A percentile compares a stretch with the other conserved stretches of the same genome.
Conservation (phyloP, 2,329 filamentous ascomycete genomes). For the Myriangium duriaei region DNA sequence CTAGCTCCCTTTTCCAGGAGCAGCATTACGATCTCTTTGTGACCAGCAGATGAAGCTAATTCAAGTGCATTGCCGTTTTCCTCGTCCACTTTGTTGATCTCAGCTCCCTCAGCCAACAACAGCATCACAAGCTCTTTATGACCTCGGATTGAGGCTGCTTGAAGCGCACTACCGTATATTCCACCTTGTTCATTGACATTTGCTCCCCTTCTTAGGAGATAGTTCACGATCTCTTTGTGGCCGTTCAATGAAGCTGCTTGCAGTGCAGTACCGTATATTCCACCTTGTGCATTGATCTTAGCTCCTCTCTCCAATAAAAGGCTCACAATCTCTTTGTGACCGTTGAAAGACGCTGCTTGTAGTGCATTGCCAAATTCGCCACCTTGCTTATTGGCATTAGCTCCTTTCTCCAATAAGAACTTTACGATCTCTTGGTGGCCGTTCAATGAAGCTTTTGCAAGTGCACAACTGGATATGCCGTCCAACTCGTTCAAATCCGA, state of each 20-base stretch:
- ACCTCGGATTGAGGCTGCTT: constrained; percentile 13
- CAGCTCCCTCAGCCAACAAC: no score
- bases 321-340: constrained; percentile 3
- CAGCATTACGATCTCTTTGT: constrained; percentile 9
- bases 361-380: constrained; percentile 3
- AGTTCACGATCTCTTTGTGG: neutral
- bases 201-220: constrained; percentile 4
- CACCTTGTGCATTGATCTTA: neutral
- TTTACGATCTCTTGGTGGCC: neutral
- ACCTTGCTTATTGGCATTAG: constrained; percentile 8
- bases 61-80: constrained; percentile 8
- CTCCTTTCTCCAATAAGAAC: constrained; percentile 8
- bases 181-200: constrained; percentile 11
- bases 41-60: constrained; percentile 9
- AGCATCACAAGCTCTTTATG: constrained; percentile 9
- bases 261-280: constrained; percentile 1
- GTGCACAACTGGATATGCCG: no score
- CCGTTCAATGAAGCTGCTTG: neutral
- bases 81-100: constrained; percentile 4
- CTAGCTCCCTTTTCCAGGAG: constrained; percentile 13
- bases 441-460: no score
- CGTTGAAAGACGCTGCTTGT: constrained; percentile 1
- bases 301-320: constrained; percentile 12
- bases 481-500: no score
- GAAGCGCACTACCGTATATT: constrained; percentile 15